A percentile compares a stretch with the other conserved stretches of the same genome.
Conservation (phyloP, 352 stramenopile species). For the Phytopythium kandeliae region DNA sequence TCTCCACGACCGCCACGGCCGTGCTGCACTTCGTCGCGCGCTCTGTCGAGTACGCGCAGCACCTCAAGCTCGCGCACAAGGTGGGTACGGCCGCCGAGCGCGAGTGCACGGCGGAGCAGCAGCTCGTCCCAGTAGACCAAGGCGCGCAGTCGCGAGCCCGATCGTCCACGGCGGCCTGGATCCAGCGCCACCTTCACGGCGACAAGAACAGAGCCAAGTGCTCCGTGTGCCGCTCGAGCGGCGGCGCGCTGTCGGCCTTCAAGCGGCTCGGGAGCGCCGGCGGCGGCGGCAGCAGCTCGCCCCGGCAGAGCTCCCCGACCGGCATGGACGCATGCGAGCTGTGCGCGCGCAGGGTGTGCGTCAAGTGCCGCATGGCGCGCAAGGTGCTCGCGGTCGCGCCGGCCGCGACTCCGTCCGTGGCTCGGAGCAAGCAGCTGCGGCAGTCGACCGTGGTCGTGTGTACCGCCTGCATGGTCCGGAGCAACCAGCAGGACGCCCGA, state of each 20-base stretch:
- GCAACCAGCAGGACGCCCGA: neutral
- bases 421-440: slow-evolving; percentile 18
- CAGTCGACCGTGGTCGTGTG: slow-evolving; percentile 7
- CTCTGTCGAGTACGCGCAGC: slow-evolving; percentile 28
- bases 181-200: neutral
- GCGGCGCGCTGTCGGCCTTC: slow-evolving; percentile 5
- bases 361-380: slow-evolving; percentile 29
- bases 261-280: slow-evolving; percentile 7
- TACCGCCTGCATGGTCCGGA: slow-evolving; percentile 1
- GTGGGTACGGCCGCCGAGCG: neutral
- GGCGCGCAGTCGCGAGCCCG: neutral
- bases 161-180: neutral
- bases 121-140: slow-evolving; percentile 8
- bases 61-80: slow-evolving; percentile 29
- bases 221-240: slow-evolving; percentile 5
- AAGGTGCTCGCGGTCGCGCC: neutral
- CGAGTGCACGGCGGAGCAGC: neutral
- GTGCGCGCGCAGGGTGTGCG: slow-evolving; percentile 24
- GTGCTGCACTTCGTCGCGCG: slow-evolving; percentile 26
- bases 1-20: slow-evolving; percentile 12
- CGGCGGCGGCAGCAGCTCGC: neutral
- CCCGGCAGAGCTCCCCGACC: slow-evolving; percentile 3
- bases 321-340: slow-evolving; percentile 16
- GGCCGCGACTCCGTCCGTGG: neutral
- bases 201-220: slow-evolving; percentile 2